These are phyloP conservation scores for Neobulgaria alba DNA, from an alignment of 2,329 filamentous ascomycete genomes.

Conservation along the genomic window DNA sequence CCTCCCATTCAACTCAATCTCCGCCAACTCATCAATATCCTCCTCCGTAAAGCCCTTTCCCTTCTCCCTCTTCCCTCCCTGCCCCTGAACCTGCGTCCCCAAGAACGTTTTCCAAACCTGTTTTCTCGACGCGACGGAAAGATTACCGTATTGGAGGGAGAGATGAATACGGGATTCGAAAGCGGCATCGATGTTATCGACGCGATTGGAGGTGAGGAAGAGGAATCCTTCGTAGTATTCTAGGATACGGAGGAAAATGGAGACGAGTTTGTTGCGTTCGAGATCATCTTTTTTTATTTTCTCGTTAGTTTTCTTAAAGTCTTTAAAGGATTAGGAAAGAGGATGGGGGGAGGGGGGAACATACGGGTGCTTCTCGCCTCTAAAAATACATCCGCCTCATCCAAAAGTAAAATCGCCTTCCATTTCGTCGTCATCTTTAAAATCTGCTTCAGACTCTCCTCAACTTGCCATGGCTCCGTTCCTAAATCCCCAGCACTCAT, in stretches of 20 bases:
- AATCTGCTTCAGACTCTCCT: constrained; percentile 52
- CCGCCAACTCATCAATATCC: neutral
- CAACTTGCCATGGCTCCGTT: constrained; percentile 29
- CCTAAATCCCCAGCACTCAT: constrained; percentile 25
- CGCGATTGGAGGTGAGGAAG: constrained; percentile 32
- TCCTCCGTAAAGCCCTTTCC: constrained; percentile 1
- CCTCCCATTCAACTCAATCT: constrained; percentile 21
- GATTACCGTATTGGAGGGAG: constrained; percentile 20
- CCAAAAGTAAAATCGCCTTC: constrained; percentile 63
- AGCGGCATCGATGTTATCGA: constrained; percentile 28
- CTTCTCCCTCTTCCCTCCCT: constrained; percentile 15
- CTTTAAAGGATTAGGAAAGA: too few species aligned
- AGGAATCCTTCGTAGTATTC: constrained; percentile 34
- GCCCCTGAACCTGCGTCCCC: neutral
- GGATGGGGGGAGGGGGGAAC: too few species aligned
- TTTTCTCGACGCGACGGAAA: constrained; percentile 16
- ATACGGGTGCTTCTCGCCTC: constrained; percentile 17
- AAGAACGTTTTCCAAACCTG: constrained; percentile 21
- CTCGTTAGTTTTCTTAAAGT: too few species aligned
- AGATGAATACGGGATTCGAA: constrained; percentile 30
- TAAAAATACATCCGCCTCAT: constrained; percentile 60
- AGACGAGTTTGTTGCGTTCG: constrained; percentile 34
- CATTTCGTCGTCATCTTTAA: constrained; percentile 66
- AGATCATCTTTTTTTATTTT: too few species aligned
- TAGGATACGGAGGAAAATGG: constrained; percentile 30